Base-by-base conservation (phyloP, 345 rosid genomes). In the Physaria fendleri region DNA sequence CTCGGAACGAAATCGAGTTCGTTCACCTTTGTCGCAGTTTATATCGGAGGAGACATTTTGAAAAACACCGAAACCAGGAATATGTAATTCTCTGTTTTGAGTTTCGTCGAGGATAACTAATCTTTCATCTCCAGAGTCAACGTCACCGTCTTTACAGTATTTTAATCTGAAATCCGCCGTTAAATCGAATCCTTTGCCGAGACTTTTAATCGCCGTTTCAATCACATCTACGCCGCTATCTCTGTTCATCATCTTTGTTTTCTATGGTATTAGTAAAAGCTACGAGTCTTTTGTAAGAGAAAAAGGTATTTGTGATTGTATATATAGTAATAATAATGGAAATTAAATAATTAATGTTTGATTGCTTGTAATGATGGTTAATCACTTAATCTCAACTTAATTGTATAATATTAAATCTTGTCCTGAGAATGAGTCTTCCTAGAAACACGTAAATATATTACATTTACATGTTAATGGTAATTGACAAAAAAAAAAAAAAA, bases 11-110 rank as follows among this genome's bases (percentile, higher is more conserved):
- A n/a, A 81, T 13, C 97, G 82, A 57, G 74, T 62, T 0, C 81
- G 81, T 14, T 93, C 99, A n/a, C 99, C 99, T 71, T 93, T 89
- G 54, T 89, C 97, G 38, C 88, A 89, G 58, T 66, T 79, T 41
- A 93, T 83, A 62, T 87, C 95, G 27, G 59, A 15, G 23, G 99
- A 77, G 23, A 89, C 94, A 49, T 72, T 79, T 1, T 37, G n/a
- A 16, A 81, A 6, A 45, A 66, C 16, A 4, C 91, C 94, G 32
- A 81, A 87, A 13, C 95, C 81, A 7, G 95, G 99, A 18, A 89
- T 28, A 6, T 56, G 14, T 5, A 89, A 34, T 12, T 85, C 84
- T 64, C 72, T 65, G 59, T 59, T 79, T 33, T 78, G 76, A 0
- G 77, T 40, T 50, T 89, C 81, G 49, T 77, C 77, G 4, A 93